Evolutionary conservation across 352 stramenopile genomes (phyloP).

Genomic region (Globisporangium yorkense): DNA sequence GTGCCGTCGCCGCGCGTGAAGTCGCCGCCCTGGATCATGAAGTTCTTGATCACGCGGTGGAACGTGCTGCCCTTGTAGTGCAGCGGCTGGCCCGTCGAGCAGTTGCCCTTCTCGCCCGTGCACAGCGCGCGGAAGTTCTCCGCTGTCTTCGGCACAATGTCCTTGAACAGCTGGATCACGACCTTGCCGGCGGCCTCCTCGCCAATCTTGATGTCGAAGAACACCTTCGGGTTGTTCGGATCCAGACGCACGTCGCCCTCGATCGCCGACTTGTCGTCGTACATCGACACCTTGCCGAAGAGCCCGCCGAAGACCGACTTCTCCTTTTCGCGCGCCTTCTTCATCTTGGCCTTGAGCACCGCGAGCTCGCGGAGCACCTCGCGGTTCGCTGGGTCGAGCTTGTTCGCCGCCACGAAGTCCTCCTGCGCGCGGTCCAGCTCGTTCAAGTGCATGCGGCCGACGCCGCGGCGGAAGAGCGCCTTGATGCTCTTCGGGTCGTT

Average conservation of each 20-base stretch:
- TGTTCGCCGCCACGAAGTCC: slow-evolving; percentile 75
- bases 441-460: slow-evolving; percentile 80
- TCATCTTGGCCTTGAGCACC: slow-evolving; percentile 79
- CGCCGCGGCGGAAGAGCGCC: slow-evolving; percentile 78
- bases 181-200: slow-evolving; percentile 85
- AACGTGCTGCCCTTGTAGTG: slow-evolving; percentile 98
- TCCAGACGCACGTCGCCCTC: slow-evolving; percentile 42
- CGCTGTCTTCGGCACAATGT: slow-evolving; percentile 95
- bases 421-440: slow-evolving; percentile 85
- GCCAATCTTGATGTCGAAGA: slow-evolving; percentile 96
- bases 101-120: slow-evolving; percentile 95
- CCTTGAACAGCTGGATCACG: slow-evolving; percentile 95
- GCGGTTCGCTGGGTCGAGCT: slow-evolving; percentile 76
- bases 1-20: slow-evolving; percentile 95
- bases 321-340: slow-evolving; percentile 92
- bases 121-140: slow-evolving; percentile 99
- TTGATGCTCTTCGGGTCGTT: slow-evolving; percentile 82
- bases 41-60: slow-evolving; percentile 96
- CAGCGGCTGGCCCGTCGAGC: slow-evolving; percentile 76
- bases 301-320: slow-evolving; percentile 95
- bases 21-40: slow-evolving; percentile 95
- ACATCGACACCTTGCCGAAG: slow-evolving; percentile 96
- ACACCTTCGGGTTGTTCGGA: slow-evolving; percentile 54
- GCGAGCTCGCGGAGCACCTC: slow-evolving; percentile 77
- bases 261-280: slow-evolving; percentile 94